Evolutionary conservation across 257 asterid species (phyloP), one percentile per base, ranked within the genome.

Genomic region (Solanum clarkiae): DNA sequence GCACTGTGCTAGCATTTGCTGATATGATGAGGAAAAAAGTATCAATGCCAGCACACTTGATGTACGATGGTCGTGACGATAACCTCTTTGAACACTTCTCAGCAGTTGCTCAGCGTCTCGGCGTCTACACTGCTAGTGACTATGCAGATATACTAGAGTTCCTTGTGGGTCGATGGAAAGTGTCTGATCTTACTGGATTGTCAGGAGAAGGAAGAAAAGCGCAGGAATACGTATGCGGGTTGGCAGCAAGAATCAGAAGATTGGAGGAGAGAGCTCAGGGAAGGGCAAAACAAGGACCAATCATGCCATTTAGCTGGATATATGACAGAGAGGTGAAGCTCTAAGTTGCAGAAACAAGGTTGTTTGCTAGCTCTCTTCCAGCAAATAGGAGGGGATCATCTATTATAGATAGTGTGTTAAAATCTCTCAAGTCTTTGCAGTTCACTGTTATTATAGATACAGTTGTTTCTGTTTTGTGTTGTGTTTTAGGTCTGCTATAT

Each of bases 21-120:
- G 96, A 94, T 86, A 94, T 94, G 98, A 94, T 94, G 98, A 94
- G 90, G 90, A 94, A 94, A 86, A 94, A 94, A 62, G 88, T 94
- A 84, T 90, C 98, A 12, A 94, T 94, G 98, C 98, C 98, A 0
- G 97, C 98, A 45, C 97, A 93, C 92, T 86, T 94, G 85, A 94
- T 94, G 98, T 94, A 89, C 5, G 98, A 94, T 81, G 98, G 98
- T 11, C 91, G 91, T 2, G 98, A 93, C 17, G 90, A 92, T 51
- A 87, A 87, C 84, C 94, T 94, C 60, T 94, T 94, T 49, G 93
- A 94, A 8, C 89, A 93, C 85, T 94, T 93, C 85, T 94, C 97
- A 17, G 89, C 97, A 10, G 95, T 94, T 12, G 97, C 98, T 53
- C 98, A 93, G 47, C 88, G 93, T 18, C 94, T 94, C 1, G 93